Percentiles rank a stretch among this genome's conserved stretches.
These are phyloP conservation scores for Clitopilus passeckerianus DNA, from an alignment of 768 basidiomycete species.

Conservation along the genomic window DNA sequence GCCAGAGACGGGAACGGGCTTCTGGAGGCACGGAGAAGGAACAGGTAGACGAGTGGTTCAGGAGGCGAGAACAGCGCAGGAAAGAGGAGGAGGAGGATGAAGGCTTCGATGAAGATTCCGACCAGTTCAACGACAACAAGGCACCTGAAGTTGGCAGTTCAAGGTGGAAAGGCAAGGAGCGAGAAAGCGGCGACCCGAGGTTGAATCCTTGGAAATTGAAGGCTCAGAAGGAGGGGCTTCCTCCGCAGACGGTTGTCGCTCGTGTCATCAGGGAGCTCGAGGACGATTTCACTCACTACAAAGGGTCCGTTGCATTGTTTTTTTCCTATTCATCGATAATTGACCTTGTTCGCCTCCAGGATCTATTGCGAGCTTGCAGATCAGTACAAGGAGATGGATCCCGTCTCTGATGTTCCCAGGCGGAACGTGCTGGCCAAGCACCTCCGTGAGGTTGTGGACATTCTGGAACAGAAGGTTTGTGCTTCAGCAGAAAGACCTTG, in stretches of 20 bases:
- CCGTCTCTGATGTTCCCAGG: slow-evolving; percentile 74
- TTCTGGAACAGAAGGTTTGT: slow-evolving; percentile 86
- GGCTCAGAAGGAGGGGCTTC: slow-evolving; percentile 41
- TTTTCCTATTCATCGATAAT: slow-evolving; percentile 1
- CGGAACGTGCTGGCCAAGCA: slow-evolving; percentile 86
- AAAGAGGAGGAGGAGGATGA: slow-evolving; percentile 34
- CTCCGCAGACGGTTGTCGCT: slow-evolving; percentile 84
- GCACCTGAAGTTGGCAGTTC: not conserved
- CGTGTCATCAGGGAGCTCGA: slow-evolving; percentile 85
- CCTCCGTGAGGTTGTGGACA: slow-evolving; percentile 86
- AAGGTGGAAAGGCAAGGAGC: slow-evolving; percentile 23
- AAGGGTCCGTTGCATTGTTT: slow-evolving; percentile 56
- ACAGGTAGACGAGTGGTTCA: slow-evolving; percentile 16
- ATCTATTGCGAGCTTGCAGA: slow-evolving; percentile 89
- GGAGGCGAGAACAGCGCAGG: slow-evolving; percentile 4
- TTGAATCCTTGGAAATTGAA: slow-evolving; percentile 21
- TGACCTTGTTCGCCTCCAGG: slow-evolving; percentile 33
- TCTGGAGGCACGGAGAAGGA: not conserved
- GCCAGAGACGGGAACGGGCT: slow-evolving; percentile 42
- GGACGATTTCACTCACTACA: slow-evolving; percentile 93
- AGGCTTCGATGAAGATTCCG: slow-evolving; percentile 41
- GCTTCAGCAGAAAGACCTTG: not conserved
- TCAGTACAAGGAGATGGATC: slow-evolving; percentile 88
- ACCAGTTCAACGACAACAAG: slow-evolving; percentile 23
- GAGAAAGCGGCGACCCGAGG: slow-evolving; percentile 20